Evolutionary conservation across 1,284 basidiomycete species (phyloP).

Genomic region (Hemileia vastatrix): DNA sequence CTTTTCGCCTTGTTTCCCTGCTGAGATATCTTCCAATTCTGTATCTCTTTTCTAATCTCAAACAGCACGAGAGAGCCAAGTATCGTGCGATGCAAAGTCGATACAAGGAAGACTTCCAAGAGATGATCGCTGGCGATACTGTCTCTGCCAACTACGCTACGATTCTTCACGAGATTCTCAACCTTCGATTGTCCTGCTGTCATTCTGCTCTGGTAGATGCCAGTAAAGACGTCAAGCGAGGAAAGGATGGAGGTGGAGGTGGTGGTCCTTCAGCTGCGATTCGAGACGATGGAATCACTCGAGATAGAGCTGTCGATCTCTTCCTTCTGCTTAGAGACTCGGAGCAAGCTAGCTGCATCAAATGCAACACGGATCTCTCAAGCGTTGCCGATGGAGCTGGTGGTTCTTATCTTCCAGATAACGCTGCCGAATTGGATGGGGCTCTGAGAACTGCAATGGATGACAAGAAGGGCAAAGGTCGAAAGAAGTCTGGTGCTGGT

Average conservation of each 20-base stretch:
- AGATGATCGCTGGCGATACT: slow-evolving; percentile 74
- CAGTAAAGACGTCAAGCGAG: slow-evolving; percentile 45
- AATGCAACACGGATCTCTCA: slow-evolving; percentile 68
- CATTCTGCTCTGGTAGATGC: slow-evolving; percentile 91
- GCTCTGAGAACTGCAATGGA: slow-evolving; percentile 28
- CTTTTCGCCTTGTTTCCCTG: too few species aligned
- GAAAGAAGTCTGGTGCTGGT: too few species aligned
- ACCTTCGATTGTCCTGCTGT: slow-evolving; percentile 92
- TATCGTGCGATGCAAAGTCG: slow-evolving; percentile 79
- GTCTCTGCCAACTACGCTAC: slow-evolving; percentile 97
- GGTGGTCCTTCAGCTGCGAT: too few species aligned
- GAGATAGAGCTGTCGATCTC: slow-evolving; percentile 62
- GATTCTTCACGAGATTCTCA: slow-evolving; percentile 87
- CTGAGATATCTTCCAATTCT: too few species aligned
- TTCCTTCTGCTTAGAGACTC: slow-evolving; percentile 72
- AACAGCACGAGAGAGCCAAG: slow-evolving; percentile 71
- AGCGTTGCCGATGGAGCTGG: slow-evolving; percentile 48
- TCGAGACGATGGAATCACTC: slow-evolving; percentile 66
- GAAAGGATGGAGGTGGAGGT: slow-evolving; percentile 60
- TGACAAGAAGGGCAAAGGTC: slow-evolving; percentile 25
- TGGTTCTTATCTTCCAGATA: too few species aligned
- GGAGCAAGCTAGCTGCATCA: slow-evolving; percentile 72
- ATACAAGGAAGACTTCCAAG: slow-evolving; percentile 83
- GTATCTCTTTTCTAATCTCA: too few species aligned
- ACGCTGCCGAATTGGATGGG: slow-evolving; percentile 13